These are phyloP conservation scores for Coemansia sp. DNA, from an alignment of 192 early-diverging fungal genomes.

Conservation along the genomic window DNA sequence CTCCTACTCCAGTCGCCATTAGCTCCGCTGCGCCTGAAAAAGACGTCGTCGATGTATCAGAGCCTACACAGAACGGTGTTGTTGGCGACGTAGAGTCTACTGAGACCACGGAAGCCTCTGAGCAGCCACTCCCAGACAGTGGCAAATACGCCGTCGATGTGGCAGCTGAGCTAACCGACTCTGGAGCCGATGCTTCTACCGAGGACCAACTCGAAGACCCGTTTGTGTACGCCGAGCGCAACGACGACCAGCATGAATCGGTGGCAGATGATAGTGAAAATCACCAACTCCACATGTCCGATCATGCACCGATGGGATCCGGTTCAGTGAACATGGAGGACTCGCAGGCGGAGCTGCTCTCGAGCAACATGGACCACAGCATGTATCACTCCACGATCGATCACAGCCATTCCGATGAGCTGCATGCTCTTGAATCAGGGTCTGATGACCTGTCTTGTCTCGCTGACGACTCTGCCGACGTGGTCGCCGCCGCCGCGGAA, in stretches of 20 bases:
- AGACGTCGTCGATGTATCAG: background rate
- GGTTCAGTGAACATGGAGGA: constrained; percentile 41
- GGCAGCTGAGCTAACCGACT: background rate
- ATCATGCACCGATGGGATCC: background rate
- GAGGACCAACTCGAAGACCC: constrained; percentile 43
- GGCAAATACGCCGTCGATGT: constrained; percentile 21
- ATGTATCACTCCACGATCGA: constrained; percentile 30
- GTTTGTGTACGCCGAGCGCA: constrained; percentile 7
- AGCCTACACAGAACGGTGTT: background rate
- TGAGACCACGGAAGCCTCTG: background rate
- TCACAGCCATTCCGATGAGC: constrained; percentile 18
- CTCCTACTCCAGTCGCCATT: constrained; percentile 22
- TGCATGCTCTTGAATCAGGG: constrained; percentile 35
- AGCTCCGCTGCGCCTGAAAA: background rate
- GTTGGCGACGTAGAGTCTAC: background rate
- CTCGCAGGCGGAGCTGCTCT: constrained; percentile 48
- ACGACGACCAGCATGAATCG: background rate
- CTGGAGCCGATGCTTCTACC: constrained; percentile 11
- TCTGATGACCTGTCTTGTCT: background rate
- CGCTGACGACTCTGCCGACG: background rate
- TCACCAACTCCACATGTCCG: background rate
- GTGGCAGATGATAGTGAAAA: constrained; percentile 4
- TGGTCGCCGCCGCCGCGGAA: background rate
- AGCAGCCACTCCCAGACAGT: background rate
- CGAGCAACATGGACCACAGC: constrained; percentile 47